These are phyloP conservation scores for Pleodorina starrii DNA, from an alignment of 139 green algal genomes.

Conservation along the genomic window DNA sequence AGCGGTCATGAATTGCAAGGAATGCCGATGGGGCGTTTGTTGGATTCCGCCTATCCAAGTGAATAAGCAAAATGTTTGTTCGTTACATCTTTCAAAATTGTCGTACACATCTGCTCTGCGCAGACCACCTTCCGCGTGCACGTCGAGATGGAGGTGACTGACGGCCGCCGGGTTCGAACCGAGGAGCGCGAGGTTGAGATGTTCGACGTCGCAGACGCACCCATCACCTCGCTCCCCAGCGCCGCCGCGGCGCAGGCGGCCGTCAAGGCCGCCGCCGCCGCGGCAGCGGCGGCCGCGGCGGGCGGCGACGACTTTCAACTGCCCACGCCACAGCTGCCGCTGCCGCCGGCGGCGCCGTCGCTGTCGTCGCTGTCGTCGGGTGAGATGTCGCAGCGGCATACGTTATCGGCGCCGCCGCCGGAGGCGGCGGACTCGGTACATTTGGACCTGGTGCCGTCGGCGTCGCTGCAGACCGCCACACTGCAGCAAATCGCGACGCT, in stretches of 20 bases:
- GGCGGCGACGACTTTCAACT: background rate
- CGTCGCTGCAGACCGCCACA: background rate
- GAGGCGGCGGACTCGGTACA: background rate
- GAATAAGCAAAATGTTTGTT: no score
- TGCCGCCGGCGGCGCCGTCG: background rate
- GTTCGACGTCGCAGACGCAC: background rate
- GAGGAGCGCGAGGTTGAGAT: background rate
- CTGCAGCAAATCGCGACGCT: conserved; percentile 7
- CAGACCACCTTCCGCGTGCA: conserved; percentile 36
- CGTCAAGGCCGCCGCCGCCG: background rate
- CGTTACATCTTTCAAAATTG: no score
- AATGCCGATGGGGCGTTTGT: no score
- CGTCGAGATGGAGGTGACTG: conserved; percentile 27
- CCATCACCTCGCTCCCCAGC: conserved; percentile 15
- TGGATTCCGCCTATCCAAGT: no score
- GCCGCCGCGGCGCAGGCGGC: background rate
- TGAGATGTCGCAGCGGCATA: background rate
- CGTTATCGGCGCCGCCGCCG: background rate
- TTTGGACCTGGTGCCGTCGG: conserved; percentile 6
- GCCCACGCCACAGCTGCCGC: conserved; percentile 6
- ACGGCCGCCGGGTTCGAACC: background rate
- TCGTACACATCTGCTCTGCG: no score
- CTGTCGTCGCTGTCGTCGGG: background rate
- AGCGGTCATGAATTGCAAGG: no score
- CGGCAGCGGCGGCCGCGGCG: background rate